Conservation (phyloP, 306 rosid species). For the Dalbergia cochinchinensis region DNA sequence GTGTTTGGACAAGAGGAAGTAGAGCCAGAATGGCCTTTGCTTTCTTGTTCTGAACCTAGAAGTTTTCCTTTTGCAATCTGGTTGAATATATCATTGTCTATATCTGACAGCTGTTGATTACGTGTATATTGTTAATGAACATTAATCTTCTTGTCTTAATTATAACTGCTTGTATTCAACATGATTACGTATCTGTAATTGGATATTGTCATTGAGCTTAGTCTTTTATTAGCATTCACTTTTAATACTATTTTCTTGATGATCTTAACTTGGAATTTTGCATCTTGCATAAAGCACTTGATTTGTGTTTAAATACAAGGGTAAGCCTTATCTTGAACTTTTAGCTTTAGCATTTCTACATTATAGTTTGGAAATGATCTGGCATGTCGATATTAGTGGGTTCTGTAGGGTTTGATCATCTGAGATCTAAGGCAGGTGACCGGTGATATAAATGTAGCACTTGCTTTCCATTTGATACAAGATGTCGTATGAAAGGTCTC, state of each 20-base stretch:
- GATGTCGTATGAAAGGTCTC: slow-evolving; percentile 9
- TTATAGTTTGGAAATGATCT: slow-evolving; percentile 27
- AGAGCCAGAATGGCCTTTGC: background rate
- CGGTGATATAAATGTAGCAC: background rate
- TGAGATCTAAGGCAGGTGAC: slow-evolving; percentile 24
- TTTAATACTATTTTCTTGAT: slow-evolving; percentile 5
- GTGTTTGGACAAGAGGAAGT: background rate
- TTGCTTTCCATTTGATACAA: slow-evolving; percentile 6
- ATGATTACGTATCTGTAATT: background rate
- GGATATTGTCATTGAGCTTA: background rate
- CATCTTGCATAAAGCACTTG: background rate
- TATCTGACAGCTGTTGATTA: background rate
- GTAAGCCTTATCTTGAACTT: slow-evolving; percentile 25
- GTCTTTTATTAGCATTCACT: background rate
- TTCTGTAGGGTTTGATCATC: slow-evolving; percentile 21
- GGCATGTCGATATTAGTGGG: slow-evolving; percentile 23
- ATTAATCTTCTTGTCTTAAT: background rate
- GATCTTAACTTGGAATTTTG: background rate
- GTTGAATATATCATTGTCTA: no score
- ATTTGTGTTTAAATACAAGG: slow-evolving; percentile 9
- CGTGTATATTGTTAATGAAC: background rate
- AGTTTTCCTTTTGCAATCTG: no score
- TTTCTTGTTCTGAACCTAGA: background rate
- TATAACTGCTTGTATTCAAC: background rate
- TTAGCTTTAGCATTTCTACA: background rate